Percentiles rank a stretch among this genome's conserved stretches.
Evolutionary conservation across 2,329 filamentous ascomycete genomes (phyloP).

Genomic region (Cordyceps fumosorosea): DNA sequence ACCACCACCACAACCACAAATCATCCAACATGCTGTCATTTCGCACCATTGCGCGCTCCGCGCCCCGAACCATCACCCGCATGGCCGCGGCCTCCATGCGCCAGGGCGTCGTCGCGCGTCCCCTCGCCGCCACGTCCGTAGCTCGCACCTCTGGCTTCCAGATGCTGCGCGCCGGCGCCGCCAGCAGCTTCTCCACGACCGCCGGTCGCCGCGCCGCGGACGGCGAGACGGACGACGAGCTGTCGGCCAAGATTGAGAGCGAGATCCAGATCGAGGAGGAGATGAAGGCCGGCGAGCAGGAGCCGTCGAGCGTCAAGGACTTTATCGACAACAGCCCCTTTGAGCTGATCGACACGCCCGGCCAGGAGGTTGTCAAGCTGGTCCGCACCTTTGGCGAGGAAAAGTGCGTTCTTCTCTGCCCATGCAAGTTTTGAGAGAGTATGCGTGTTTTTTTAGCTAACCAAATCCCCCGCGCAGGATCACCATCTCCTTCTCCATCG

Average conservation of each 20-base stretch:
- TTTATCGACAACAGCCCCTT: slow-evolving; percentile 83
- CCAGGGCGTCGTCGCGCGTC: slow-evolving; percentile 42
- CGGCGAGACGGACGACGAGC: slow-evolving; percentile 64
- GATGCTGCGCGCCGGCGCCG: slow-evolving; percentile 27
- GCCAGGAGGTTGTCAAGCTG: slow-evolving; percentile 82
- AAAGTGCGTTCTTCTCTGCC: slow-evolving; percentile 52
- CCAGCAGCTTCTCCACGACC: slow-evolving; percentile 44
- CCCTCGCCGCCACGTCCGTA: slow-evolving; percentile 30
- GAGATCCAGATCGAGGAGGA: slow-evolving; percentile 81
- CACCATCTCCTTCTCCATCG: slow-evolving; percentile 37
- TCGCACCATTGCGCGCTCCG: slow-evolving; percentile 57
- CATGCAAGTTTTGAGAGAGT: background rate
- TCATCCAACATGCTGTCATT: slow-evolving; percentile 57
- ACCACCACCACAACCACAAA: background rate
- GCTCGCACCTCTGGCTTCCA: slow-evolving; percentile 20
- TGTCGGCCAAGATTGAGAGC: slow-evolving; percentile 76
- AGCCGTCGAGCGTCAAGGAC: slow-evolving; percentile 74
- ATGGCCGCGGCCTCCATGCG: slow-evolving; percentile 45
- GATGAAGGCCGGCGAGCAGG: slow-evolving; percentile 64
- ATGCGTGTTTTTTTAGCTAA: too few relatives aligned
- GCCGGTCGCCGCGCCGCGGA: slow-evolving; percentile 32
- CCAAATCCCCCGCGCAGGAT: slow-evolving; percentile 25
- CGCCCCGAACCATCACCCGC: slow-evolving; percentile 57
- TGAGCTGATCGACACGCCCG: slow-evolving; percentile 72
- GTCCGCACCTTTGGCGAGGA: slow-evolving; percentile 80